Evolutionary conservation across 352 stramenopile species (phyloP).

Genomic region (Phytophthora multivora): DNA sequence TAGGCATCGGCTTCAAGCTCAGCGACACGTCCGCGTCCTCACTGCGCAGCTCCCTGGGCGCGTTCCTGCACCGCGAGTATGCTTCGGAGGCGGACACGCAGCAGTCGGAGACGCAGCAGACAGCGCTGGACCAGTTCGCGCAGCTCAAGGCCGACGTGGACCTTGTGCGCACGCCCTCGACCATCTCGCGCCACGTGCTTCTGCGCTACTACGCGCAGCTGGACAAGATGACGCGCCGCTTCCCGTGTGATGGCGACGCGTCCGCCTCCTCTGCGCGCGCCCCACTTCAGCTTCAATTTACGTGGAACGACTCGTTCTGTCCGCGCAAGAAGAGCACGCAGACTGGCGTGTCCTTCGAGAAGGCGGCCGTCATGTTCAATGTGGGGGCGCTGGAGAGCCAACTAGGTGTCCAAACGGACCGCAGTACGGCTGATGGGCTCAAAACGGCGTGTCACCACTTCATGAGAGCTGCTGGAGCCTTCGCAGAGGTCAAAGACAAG

Average conservation of each 20-base stretch:
- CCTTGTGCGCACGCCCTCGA: conserved; percentile 71
- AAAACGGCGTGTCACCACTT: conserved; percentile 88
- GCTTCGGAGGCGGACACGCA: conserved; percentile 27
- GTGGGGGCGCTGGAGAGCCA: conserved; percentile 82
- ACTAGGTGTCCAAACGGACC: conserved; percentile 80
- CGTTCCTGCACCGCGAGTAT: conserved; percentile 77
- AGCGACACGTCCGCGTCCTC: conserved; percentile 54
- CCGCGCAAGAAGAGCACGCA: conserved; percentile 84
- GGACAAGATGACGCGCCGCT: conserved; percentile 62
- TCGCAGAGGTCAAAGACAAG: conserved; percentile 63
- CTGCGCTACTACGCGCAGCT: conserved; percentile 83
- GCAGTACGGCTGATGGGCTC: conserved; percentile 71
- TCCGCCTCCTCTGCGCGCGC: conserved; percentile 5
- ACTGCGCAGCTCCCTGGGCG: conserved; percentile 55
- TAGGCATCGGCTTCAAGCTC: conserved; percentile 81
- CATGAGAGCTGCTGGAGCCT: conserved; percentile 82
- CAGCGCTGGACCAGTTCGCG: conserved; percentile 49
- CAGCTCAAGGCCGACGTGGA: conserved; percentile 73
- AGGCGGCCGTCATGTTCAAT: conserved; percentile 89
- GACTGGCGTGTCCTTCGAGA: conserved; percentile 72
- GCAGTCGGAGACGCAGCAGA: conserved; percentile 26
- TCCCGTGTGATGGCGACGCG: conserved; percentile 47
- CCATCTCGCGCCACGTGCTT: conserved; percentile 69
- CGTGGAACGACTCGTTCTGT: conserved; percentile 93
- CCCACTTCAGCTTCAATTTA: conserved; percentile 71